Base-by-base conservation (phyloP, 148 eudicot species). In the Rhododendron ferrugineum region DNA sequence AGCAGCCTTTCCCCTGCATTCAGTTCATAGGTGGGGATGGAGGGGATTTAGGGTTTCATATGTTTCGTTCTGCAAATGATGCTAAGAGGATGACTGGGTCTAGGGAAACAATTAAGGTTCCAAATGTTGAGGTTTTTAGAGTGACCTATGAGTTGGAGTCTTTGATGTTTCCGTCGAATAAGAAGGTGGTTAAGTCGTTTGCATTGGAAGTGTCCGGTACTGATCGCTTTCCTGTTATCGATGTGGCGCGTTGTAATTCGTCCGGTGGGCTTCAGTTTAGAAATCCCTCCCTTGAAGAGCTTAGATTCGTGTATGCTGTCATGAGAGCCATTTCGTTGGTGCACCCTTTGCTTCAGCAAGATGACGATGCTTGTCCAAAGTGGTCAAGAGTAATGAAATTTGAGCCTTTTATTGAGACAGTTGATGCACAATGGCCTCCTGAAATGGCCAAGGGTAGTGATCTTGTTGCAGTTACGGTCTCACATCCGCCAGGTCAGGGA, bases 401-500 rank as follows among this genome's bases (percentile, higher is more conserved):
- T 88, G 90, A 89, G 66, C 92, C 93, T 14, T 90, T 94, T n/a
- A 91, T 92, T 86, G 96, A 94, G 88, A 94, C 96, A 0, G 93
- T 92, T 66, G 94, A 94, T 91, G 91, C 93, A 56, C 92, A 92
- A 42, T 94, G 93, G 92, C 88, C 95, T 49, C 75, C 86, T 1
- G 93, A 90, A 83, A 85, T 91, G 89, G 87, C 83, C 28, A 88
- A 89, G 74, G 85, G 85, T 76, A 89, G 84, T 88, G 93, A 91
- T 70, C 90, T 91, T 78, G 93, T 90, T 26, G 94, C 93, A 4
- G 96, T 94, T 30, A 93, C 96, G 0, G 84, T 94, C 44, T 91
- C 94, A 4, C 86, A 91, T 76, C 96, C 94, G 42, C 93, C 94
- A 3, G 87, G 93, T 80, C 93, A 88, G 52, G 92, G 90, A 4